A percentile compares a stretch with the other conserved stretches of the same genome.
Conservation (phyloP, 768 basidiomycete genomes). For the Mycena rosella region DNA sequence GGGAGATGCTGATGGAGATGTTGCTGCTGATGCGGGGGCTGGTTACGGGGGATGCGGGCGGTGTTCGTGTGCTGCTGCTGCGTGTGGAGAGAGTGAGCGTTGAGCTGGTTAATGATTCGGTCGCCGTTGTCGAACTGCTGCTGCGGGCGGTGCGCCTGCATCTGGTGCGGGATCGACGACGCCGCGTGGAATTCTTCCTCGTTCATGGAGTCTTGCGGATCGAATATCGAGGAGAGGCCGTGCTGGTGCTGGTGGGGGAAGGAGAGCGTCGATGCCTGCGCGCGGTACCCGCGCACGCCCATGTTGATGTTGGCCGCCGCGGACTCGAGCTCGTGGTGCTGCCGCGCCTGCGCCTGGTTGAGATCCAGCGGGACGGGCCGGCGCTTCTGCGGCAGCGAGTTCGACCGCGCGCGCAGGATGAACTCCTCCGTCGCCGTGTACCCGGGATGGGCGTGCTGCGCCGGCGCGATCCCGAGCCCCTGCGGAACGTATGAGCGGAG, state of each 20-base stretch:
- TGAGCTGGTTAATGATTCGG: constrained; percentile 20
- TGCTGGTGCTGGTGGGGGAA: constrained; percentile 41
- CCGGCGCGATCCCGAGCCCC: constrained; percentile 22
- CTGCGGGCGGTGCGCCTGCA: constrained; percentile 23
- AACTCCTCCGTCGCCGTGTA: constrained; percentile 79
- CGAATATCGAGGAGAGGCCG: constrained; percentile 37
- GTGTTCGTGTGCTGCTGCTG: constrained; percentile 30
- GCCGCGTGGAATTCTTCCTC: constrained; percentile 55
- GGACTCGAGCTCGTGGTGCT: constrained; percentile 33
- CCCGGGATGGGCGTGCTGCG: constrained; percentile 59
- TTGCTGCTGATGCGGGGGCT: constrained; percentile 7
- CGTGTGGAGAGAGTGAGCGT: constrained; percentile 22
- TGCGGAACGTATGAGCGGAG: constrained; percentile 19
- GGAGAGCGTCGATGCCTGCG: constrained; percentile 52
- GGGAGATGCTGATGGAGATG: constrained; percentile 1
- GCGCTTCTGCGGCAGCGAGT: constrained; percentile 44
- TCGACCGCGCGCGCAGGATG: constrained; percentile 69
- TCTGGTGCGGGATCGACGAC: constrained; percentile 22
- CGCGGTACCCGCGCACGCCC: constrained; percentile 58
- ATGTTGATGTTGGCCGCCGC: constrained; percentile 50
- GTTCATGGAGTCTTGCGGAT: constrained; percentile 40
- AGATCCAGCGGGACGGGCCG: constrained; percentile 54
- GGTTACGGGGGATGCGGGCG: constrained; percentile 28
- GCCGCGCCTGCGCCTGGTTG: constrained; percentile 30
- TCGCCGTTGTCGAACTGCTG: constrained; percentile 25